phyloP scores from a whole-genome alignment of 2,329 filamentous ascomycete species.

The Pezicula rhizophila region DNA sequence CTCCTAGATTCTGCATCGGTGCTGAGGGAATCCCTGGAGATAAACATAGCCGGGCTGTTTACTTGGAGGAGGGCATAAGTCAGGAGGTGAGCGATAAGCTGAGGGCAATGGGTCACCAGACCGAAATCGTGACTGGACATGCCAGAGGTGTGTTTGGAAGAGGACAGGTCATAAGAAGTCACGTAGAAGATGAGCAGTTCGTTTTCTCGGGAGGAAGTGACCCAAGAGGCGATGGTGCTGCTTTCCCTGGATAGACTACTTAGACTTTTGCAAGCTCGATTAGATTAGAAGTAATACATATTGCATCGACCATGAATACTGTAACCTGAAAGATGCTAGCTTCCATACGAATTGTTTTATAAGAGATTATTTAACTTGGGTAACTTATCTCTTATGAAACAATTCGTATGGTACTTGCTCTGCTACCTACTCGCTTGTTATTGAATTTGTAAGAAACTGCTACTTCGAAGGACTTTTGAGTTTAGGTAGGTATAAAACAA shows the following conservation, averaged over 20 bases:
- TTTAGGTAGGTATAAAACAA: too few species aligned
- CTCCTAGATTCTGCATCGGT: constrained; percentile 84
- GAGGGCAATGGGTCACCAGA: constrained; percentile 63
- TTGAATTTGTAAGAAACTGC: too few species aligned
- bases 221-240: constrained; percentile 73
- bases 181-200: constrained; percentile 65
- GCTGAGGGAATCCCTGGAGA: constrained; percentile 58
- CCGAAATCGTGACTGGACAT: constrained; percentile 61
- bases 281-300: too few species aligned
- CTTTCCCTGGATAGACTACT: constrained; percentile 42
- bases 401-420: too few species aligned
- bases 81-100: constrained; percentile 62
- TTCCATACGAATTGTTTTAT: too few species aligned
- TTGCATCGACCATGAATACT: too few species aligned
- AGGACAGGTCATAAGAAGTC: constrained; percentile 78
- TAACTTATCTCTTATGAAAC: too few species aligned
- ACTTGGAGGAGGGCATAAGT: constrained; percentile 76
- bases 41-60: constrained; percentile 57
- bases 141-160: constrained; percentile 69
- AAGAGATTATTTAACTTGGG: too few species aligned
- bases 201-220: constrained; percentile 91
- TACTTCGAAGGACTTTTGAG: too few species aligned
- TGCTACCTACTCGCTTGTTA: too few species aligned
- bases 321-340: too few species aligned
- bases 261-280: too few species aligned